Conservation (phyloP, 495 filamentous ascomycete species). For the Talaromyces liani region DNA sequence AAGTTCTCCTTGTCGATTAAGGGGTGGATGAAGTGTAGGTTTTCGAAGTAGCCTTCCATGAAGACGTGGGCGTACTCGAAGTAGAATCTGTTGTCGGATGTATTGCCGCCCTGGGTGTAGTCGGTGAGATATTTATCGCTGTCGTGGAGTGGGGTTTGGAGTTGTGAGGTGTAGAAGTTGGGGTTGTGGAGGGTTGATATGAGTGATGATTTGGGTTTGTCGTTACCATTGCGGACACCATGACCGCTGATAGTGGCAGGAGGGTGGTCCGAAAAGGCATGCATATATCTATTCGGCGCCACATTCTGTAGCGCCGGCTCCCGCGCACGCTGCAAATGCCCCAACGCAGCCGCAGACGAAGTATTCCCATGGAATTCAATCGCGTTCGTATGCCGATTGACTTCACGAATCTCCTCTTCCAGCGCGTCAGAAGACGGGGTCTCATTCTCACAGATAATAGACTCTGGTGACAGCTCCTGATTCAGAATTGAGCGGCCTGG, state of each 20-base stretch:
- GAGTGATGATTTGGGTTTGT: conserved; percentile 16
- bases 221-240: neutral
- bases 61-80: conserved; percentile 35
- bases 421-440: neutral
- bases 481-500: neutral
- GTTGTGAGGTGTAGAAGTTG: conserved; percentile 24
- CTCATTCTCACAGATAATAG: neutral
- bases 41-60: conserved; percentile 38
- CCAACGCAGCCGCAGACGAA: conserved; percentile 28
- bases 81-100: conserved; percentile 18
- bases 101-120: conserved; percentile 12
- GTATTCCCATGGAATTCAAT: conserved; percentile 36
- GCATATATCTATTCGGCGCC: neutral
- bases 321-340: conserved; percentile 25
- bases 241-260: neutral
- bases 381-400: conserved; percentile 33
- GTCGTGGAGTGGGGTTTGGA: conserved; percentile 15
- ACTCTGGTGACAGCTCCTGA: neutral
- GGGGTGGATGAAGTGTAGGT: conserved; percentile 35
- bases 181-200: conserved; percentile 34
- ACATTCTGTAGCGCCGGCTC: conserved; percentile 9
- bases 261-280: neutral
- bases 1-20: conserved; percentile 36
- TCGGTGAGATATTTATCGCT: conserved; percentile 13
- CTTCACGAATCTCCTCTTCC: conserved; percentile 27